A percentile compares a stretch with the other conserved stretches of the same genome.
phyloP scores from a whole-genome alignment of 371 early-diverging fungal species.

The Nematocida parisii region DNA sequence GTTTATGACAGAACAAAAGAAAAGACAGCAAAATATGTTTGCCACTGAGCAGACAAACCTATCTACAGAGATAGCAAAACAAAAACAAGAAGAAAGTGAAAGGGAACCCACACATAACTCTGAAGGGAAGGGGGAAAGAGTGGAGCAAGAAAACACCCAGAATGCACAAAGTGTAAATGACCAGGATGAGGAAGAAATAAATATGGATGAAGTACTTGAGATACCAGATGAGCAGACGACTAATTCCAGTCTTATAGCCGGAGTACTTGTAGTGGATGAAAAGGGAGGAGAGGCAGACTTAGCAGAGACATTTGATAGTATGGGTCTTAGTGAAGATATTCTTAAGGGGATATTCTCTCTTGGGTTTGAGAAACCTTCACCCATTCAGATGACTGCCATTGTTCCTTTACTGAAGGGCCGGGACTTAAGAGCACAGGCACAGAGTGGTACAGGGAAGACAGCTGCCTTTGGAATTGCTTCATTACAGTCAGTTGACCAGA shows the following conservation, averaged over 20 bases:
- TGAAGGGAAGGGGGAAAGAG: not conserved
- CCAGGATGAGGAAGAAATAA: constrained; percentile 24
- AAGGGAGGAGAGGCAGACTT: constrained; percentile 55
- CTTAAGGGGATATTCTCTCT: constrained; percentile 94
- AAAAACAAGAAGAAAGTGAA: constrained; percentile 10
- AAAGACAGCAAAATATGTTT: constrained; percentile 16
- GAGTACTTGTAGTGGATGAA: constrained; percentile 49
- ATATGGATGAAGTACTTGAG: constrained; percentile 33
- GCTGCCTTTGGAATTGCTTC: constrained; percentile 95
- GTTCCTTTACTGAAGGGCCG: constrained; percentile 87
- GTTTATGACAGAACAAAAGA: constrained; percentile 54
- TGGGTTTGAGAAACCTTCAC: constrained; percentile 92
- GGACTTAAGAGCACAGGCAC: constrained; percentile 73
- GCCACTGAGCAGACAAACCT: not conserved
- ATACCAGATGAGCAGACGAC: constrained; percentile 7
- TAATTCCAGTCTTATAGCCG: constrained; percentile 29
- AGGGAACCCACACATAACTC: not conserved
- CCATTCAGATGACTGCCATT: constrained; percentile 96
- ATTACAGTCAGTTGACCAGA: constrained; percentile 83
- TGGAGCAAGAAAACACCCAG: not conserved
- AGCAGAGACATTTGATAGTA: constrained; percentile 57
- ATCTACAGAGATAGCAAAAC: not conserved
- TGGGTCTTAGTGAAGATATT: constrained; percentile 82
- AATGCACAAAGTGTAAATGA: not conserved
- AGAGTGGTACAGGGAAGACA: constrained; percentile 96